phyloP scores from a whole-genome alignment of 2,329 filamentous ascomycete genomes.

The Dryadomyces quercivorus region DNA sequence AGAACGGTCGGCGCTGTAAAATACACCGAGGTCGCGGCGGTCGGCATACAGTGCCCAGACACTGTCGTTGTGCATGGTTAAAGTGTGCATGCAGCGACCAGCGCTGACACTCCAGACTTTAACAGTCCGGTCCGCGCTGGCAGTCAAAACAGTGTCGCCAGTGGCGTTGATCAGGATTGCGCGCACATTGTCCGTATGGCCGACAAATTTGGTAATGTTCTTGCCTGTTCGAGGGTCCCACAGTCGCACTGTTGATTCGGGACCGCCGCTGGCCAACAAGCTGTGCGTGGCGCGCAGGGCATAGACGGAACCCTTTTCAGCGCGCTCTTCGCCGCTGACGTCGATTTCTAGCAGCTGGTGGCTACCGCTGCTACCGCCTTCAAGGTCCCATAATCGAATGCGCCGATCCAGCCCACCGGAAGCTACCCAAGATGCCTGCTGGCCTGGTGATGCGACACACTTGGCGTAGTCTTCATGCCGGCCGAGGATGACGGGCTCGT shows the following conservation, averaged over 20 bases:
- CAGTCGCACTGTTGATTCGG: constrained; percentile 82
- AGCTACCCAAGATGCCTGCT: constrained; percentile 66
- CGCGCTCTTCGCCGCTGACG: constrained; percentile 67
- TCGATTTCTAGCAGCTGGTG: constrained; percentile 72
- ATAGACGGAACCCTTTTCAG: constrained; percentile 91
- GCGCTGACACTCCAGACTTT: constrained; percentile 97
- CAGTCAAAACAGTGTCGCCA: constrained; percentile 84
- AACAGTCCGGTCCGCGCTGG: constrained; percentile 90
- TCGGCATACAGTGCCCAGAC: constrained; percentile 94
- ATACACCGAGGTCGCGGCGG: constrained; percentile 71
- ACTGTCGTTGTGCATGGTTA: constrained; percentile 98
- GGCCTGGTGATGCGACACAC: constrained; percentile 65
- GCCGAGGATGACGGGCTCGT: constrained; percentile 69
- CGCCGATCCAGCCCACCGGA: constrained; percentile 89
- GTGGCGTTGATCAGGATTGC: constrained; percentile 81
- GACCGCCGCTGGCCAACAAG: constrained; percentile 82
- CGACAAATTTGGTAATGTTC: constrained; percentile 89
- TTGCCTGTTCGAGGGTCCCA: constrained; percentile 82
- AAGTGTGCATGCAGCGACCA: constrained; percentile 90
- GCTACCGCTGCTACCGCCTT: constrained; percentile 49
- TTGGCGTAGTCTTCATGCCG: constrained; percentile 96
- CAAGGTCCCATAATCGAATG: constrained; percentile 87
- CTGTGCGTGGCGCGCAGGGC: constrained; percentile 69
- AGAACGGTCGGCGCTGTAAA: constrained; percentile 89
- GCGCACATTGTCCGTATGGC: constrained; percentile 88